Conservation (phyloP, 2,329 filamentous ascomycete species). For the Aspergillus sp. region DNA sequence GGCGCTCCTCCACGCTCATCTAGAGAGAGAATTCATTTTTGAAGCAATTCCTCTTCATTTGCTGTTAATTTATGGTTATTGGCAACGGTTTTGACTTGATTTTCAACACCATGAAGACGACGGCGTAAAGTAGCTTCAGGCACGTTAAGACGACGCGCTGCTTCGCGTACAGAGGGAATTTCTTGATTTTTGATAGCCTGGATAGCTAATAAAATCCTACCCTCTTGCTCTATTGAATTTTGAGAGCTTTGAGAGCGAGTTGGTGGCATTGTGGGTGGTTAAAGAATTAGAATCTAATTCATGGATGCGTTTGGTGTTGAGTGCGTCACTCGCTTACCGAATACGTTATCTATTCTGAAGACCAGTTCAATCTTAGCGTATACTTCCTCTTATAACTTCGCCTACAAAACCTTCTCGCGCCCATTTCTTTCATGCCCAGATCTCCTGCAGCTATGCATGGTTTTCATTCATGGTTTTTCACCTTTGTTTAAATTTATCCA, state of each 20-base stretch:
- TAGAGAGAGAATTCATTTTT: neutral
- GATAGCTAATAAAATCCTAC: too few species aligned
- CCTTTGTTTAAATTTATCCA: neutral
- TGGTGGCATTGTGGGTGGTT: neutral
- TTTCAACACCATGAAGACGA: neutral
- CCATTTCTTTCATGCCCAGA: neutral
- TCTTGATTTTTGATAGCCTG: too few species aligned
- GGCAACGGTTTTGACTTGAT: neutral
- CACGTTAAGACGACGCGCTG: neutral
- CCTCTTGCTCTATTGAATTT: too few species aligned
- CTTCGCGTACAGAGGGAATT: neutral
- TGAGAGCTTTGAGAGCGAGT: neutral
- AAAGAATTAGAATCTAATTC: neutral
- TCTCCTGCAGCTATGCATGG: neutral
- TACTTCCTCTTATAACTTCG: neutral
- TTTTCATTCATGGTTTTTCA: neutral
- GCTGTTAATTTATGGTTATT: neutral
- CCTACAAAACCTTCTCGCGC: neutral
- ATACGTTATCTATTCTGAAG: neutral
- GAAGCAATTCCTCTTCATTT: neutral
- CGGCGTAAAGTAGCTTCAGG: neutral
- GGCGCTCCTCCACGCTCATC: neutral
- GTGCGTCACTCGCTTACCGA: neutral
- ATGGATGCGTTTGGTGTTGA: neutral
- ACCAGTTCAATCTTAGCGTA: neutral